Conservation (phyloP, 495 filamentous ascomycete species). For the Halenospora varia region DNA sequence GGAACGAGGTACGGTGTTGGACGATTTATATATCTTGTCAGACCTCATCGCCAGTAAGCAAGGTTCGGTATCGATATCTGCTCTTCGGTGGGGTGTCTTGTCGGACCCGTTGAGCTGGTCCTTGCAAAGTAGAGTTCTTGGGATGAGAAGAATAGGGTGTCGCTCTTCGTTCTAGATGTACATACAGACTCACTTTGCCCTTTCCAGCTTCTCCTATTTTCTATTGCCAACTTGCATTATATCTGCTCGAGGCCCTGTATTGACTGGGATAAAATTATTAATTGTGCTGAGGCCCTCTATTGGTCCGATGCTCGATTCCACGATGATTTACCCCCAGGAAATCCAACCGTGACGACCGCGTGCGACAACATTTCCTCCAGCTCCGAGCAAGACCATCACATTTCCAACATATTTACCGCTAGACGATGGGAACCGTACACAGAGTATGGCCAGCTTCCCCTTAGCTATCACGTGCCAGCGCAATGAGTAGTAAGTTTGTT, state of each 20-base stretch:
- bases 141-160: too few species aligned
- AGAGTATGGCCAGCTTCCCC: neutral
- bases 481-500: neutral
- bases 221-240: too few species aligned
- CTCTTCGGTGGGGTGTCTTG: too few species aligned
- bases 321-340: neutral
- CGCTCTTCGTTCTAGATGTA: too few species aligned
- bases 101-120: too few species aligned
- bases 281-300: neutral
- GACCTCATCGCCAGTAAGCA: too few species aligned
- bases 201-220: too few species aligned
- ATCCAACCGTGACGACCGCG: neutral
- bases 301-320: neutral
- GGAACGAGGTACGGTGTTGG: too few species aligned
- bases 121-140: too few species aligned
- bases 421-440: neutral
- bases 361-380: neutral
- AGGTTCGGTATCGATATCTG: too few species aligned
- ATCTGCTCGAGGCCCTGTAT: neutral
- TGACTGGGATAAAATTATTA: neutral
- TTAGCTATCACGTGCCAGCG: neutral
- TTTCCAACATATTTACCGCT: neutral
- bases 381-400: neutral
- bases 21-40: too few species aligned
- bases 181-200: too few species aligned